These are phyloP conservation scores for Cordyceps militaris DNA, from an alignment of 2,329 filamentous ascomycete species.

Conservation along the genomic window DNA sequence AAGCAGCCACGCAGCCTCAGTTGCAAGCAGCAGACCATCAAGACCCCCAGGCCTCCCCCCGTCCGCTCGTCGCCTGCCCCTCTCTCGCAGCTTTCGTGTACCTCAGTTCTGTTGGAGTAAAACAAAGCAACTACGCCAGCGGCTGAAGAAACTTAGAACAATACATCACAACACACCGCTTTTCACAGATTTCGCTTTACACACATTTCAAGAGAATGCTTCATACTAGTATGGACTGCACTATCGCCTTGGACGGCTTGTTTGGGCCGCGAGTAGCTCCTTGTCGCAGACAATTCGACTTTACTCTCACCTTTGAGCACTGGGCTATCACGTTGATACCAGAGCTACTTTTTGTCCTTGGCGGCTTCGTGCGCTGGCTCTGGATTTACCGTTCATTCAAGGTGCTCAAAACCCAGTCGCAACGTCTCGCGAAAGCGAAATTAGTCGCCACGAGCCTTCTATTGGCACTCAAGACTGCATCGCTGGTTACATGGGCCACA, in stretches of 20 bases:
- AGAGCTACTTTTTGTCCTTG: neutral
- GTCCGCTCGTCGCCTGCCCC: neutral
- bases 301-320: slow-evolving; percentile 6
- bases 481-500: neutral
- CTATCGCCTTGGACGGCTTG: neutral
- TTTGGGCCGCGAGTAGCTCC: neutral
- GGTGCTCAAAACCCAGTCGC: neutral
- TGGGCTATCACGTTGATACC: neutral
- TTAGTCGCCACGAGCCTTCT: neutral
- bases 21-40: neutral
- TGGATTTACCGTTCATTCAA: neutral
- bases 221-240: neutral
- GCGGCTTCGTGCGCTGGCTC: neutral
- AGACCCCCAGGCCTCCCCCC: neutral
- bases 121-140: neutral
- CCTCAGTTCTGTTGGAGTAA: neutral
- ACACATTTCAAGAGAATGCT: neutral
- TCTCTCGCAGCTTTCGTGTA: neutral
- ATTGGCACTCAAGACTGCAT: neutral
- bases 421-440: neutral
- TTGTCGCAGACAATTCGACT: slow-evolving; percentile 3
- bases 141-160: neutral
- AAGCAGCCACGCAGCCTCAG: neutral
- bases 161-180: neutral
- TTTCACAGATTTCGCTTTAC: neutral